Percentiles rank a stretch among this genome's conserved stretches.
Evolutionary conservation across 2,329 filamentous ascomycete species (phyloP).

Genomic region (Didymella keratinophila): DNA sequence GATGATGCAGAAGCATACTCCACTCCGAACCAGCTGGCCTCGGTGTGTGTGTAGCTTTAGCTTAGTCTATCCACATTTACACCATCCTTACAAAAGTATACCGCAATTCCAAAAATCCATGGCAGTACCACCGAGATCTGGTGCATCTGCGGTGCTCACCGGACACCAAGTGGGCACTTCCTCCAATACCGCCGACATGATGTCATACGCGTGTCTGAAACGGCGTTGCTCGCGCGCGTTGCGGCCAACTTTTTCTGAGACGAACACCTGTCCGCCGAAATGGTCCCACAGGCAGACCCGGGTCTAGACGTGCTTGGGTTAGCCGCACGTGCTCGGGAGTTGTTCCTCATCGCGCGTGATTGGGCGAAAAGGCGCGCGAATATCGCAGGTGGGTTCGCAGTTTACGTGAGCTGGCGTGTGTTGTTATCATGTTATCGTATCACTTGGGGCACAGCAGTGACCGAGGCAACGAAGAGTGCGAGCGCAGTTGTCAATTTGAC

Average conservation of each 20-base stretch:
- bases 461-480: not conserved
- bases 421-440: conserved; percentile 9
- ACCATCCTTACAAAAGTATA: not conserved
- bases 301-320: conserved; percentile 16
- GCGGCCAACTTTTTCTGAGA: conserved; percentile 16
- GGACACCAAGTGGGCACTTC: conserved; percentile 4
- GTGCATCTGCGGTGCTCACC: not conserved
- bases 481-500: not conserved
- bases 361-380: not conserved
- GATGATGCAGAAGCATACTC: not conserved
- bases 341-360: not conserved
- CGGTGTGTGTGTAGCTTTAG: not conserved
- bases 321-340: conserved; percentile 3
- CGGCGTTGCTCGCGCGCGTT: not conserved
- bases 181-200: conserved; percentile 6
- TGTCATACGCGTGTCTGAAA: conserved; percentile 7
- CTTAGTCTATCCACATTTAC: not conserved
- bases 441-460: not conserved
- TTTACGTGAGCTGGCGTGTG: conserved; percentile 2
- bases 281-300: conserved; percentile 1
- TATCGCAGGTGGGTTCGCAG: not conserved
- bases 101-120: not conserved
- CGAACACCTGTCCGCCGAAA: not conserved
- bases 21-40: not conserved
- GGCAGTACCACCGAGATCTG: conserved; percentile 7